Base-by-base conservation (phyloP, 1,284 basidiomycete genomes). In the Cryptococcus sp. region DNA sequence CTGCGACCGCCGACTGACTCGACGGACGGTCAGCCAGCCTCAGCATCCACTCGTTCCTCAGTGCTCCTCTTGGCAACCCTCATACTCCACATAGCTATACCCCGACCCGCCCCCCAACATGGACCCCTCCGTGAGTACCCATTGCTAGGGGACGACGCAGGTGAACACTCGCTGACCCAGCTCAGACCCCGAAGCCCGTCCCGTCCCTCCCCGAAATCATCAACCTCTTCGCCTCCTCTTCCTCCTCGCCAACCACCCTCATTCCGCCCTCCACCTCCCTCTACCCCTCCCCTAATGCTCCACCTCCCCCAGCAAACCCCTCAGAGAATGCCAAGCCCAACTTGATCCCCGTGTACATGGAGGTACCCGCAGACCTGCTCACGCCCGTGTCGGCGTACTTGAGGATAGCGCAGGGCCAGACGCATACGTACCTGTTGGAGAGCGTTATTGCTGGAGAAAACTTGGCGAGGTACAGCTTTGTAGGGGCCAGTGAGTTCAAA, bases 311-410 rank as follows among this genome's bases (percentile, higher is more conserved):
- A 3, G 46, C 56, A 21, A 36, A 38, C 5, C 37, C 44, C 9
- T 33, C 58, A 2, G 48, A 55, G n/a, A 52, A 52, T 24, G 39
- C 50, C 9, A 67, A 61, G 38, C 70, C 71, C 3, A 76, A 76
- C 53, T 57, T 76, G 4, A 62, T 98, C 42, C 95, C 95, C 16
- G 84, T 98, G 63, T 98, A 87, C 77, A 83, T 94, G 56, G 87
- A 94, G 66, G 82, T 98, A 8, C 92, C 96, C 23, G 93, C 93
- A 55, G 96, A 99, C 76, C 85, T 98, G 57, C 83, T 98, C 60
- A 99, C 96, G 13, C 96, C 96, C 74, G 95, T 95, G 69, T 90
- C 93, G 76, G 94, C 96, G 15, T 98, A 98, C 77, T 84, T 98
- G 51, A 87, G 92, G 57, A 84, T 98, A 60, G 87, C 94, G 6